Evolutionary conservation across 169 alveolate species (phyloP).

Genomic region (Plasmodium coatneyi): DNA sequence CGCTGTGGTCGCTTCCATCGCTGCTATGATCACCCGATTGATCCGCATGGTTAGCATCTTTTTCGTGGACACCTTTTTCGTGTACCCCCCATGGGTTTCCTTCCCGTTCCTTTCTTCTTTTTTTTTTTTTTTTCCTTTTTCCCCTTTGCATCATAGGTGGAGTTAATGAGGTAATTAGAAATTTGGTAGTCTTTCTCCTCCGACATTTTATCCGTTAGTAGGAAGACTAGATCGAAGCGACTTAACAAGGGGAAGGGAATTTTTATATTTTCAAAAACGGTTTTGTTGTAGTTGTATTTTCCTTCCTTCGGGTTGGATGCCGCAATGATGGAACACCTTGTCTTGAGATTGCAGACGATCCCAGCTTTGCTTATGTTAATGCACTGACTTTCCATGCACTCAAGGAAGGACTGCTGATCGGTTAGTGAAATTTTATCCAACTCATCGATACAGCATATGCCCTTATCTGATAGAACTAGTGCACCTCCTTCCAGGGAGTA

Average conservation of each 20-base stretch:
- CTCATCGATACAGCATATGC: slow-evolving; percentile 96
- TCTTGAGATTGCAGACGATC: slow-evolving; percentile 82
- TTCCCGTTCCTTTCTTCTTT: neutral
- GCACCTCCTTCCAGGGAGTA: slow-evolving; percentile 95
- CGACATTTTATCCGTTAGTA: slow-evolving; percentile 56
- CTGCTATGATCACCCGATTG: neutral
- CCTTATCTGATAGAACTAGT: slow-evolving; percentile 92
- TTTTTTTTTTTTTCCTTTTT: neutral
- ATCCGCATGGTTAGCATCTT: neutral
- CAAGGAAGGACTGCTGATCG: slow-evolving; percentile 90
- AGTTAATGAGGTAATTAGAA: slow-evolving; percentile 33
- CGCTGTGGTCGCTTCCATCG: neutral
- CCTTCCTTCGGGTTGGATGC: slow-evolving; percentile 84
- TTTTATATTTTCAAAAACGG: slow-evolving; percentile 78
- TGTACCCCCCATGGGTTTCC: neutral
- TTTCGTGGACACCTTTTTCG: neutral
- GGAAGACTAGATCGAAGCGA: slow-evolving; percentile 86
- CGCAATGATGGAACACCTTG: slow-evolving; percentile 78
- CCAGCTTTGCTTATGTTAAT: slow-evolving; percentile 89
- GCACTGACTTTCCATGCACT: slow-evolving; percentile 95
- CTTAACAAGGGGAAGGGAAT: slow-evolving; percentile 85
- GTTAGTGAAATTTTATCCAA: slow-evolving; percentile 85
- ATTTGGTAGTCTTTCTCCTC: slow-evolving; percentile 51
- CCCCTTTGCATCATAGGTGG: neutral
- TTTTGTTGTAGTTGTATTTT: slow-evolving; percentile 75